Evolutionary conservation across 768 basidiomycete genomes (phyloP).

Genomic region (Calocera viscosa): DNA sequence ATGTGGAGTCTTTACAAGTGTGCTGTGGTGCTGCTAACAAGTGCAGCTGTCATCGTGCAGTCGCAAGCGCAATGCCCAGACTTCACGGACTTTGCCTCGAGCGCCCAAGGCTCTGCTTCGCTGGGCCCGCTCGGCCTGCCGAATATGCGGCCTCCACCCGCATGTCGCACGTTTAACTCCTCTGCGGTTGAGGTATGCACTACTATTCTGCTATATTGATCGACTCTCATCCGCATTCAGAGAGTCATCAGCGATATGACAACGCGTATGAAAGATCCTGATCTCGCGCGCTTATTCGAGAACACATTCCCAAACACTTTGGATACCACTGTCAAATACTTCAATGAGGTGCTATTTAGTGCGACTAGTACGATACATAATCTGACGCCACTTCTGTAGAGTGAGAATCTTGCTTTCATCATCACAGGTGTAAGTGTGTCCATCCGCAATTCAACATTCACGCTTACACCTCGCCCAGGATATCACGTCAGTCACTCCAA

Average conservation of each 20-base stretch:
- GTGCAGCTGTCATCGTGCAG: background rate
- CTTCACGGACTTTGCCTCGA: conserved; percentile 38
- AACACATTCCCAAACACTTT: conserved; percentile 75
- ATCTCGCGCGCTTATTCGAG: conserved; percentile 65
- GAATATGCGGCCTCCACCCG: conserved; percentile 56
- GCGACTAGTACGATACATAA: background rate
- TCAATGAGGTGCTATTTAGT: conserved; percentile 36
- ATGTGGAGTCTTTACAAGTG: background rate
- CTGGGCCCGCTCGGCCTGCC: conserved; percentile 50
- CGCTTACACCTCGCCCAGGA: conserved; percentile 36
- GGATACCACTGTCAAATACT: conserved; percentile 76
- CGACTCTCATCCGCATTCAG: conserved; percentile 27
- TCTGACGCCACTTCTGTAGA: conserved; percentile 26
- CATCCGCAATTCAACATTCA: background rate
- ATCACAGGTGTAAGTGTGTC: conserved; percentile 52
- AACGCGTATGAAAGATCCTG: conserved; percentile 56
- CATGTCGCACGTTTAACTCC: conserved; percentile 66
- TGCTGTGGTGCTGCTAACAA: background rate
- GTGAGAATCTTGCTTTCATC: conserved; percentile 62
- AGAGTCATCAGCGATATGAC: conserved; percentile 67
- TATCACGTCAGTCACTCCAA: conserved; percentile 45
- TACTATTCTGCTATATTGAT: background rate
- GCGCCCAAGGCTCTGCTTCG: conserved; percentile 48
- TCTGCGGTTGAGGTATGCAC: conserved; percentile 51
- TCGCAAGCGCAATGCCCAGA: conserved; percentile 40